These are phyloP conservation scores for Blumeria graminis DNA, from an alignment of 2,329 filamentous ascomycete species.

Conservation along the genomic window DNA sequence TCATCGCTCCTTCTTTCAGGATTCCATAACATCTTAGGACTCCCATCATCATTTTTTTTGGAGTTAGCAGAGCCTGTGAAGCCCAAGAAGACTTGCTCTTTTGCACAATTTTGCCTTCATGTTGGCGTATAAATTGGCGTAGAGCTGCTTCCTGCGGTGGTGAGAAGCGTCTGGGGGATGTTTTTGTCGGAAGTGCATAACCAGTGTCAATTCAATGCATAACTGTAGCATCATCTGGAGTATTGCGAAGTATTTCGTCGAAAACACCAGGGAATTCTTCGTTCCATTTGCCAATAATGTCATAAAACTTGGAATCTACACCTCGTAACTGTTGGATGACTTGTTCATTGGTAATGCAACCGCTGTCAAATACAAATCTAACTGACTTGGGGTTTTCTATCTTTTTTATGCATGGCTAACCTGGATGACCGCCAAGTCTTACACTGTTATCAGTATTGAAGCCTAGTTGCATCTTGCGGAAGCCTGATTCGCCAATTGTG, in stretches of 20 bases:
- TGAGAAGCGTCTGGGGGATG: not conserved
- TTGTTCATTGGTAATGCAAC: not conserved
- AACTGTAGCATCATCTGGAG: not conserved
- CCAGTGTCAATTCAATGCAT: not conserved
- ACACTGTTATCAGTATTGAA: not conserved
- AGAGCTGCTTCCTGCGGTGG: not conserved
- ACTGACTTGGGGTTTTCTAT: not conserved
- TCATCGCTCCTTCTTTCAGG: not conserved
- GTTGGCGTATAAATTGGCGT: not conserved
- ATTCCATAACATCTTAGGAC: not conserved
- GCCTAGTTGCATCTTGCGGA: not conserved
- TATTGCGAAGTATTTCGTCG: not conserved
- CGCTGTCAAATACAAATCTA: not conserved
- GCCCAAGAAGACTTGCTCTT: not conserved
- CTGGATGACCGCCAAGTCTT: not conserved
- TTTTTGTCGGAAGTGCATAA: not conserved
- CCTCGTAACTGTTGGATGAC: not conserved
- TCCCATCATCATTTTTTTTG: not conserved
- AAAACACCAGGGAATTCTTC: not conserved
- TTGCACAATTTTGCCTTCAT: not conserved
- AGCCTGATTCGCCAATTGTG: not conserved
- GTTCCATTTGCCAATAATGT: not conserved
- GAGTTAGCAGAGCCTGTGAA: not conserved
- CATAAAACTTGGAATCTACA: not conserved
- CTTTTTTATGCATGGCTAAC: not conserved